Conservation (phyloP, 768 basidiomycete species). For the Pleurotus djamor region DNA sequence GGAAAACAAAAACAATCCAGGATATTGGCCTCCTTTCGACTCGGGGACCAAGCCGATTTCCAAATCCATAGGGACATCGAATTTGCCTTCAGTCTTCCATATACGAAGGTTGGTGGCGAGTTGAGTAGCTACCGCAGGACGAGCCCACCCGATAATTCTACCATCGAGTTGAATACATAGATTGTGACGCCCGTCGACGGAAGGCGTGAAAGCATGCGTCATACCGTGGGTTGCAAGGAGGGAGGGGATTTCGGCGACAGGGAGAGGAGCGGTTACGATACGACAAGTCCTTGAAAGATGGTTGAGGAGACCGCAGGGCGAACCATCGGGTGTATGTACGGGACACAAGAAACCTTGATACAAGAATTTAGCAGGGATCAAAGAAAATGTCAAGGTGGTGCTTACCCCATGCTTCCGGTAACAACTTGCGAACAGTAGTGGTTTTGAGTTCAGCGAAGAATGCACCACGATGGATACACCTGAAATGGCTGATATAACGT, state of each 20-base stretch:
- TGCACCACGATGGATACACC: constrained; percentile 97
- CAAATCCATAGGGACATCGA: constrained; percentile 86
- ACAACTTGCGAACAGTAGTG: constrained; percentile 91
- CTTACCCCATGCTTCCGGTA: constrained; percentile 97
- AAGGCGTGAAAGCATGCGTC: constrained; percentile 83
- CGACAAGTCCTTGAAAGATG: constrained; percentile 94
- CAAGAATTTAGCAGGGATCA: constrained; percentile 8
- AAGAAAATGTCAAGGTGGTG: constrained; percentile 6
- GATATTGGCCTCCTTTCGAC: constrained; percentile 93
- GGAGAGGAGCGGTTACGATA: constrained; percentile 76
- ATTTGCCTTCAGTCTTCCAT: constrained; percentile 90
- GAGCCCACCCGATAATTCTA: constrained; percentile 91
- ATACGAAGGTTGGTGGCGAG: constrained; percentile 85
- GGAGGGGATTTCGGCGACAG: constrained; percentile 75
- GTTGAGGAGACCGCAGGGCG: constrained; percentile 96
- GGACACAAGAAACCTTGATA: constrained; percentile 90
- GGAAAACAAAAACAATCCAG: constrained; percentile 92
- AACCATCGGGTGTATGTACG: constrained; percentile 97
- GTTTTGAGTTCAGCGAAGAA: constrained; percentile 99
- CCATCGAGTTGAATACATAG: constrained; percentile 96
- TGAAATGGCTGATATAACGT: constrained; percentile 97
- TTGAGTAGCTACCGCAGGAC: constrained; percentile 65
- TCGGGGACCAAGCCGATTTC: constrained; percentile 92
- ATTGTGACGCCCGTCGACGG: constrained; percentile 79
- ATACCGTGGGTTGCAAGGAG: constrained; percentile 89